Conservation (phyloP, 345 rosid genomes). For the Trapa incisa region DNA sequence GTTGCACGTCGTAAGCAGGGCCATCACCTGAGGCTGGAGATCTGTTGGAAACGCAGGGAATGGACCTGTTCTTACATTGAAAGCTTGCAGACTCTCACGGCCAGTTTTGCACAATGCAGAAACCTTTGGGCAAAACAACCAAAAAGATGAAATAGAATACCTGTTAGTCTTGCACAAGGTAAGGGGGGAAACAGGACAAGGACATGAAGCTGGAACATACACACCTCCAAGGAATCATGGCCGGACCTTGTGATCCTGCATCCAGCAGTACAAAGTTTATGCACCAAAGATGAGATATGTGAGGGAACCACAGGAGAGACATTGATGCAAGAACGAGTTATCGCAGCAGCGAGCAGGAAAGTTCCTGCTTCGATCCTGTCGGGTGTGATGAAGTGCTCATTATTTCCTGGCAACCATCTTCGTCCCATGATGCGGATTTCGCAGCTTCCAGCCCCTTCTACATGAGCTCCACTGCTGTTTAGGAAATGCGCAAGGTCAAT, state of each 20-base stretch:
- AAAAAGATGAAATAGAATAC: neutral
- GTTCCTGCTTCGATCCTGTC: conserved; percentile 27
- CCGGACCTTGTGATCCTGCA: neutral
- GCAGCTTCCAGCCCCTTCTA: neutral
- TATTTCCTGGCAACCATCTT: neutral
- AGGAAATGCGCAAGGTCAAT: neutral
- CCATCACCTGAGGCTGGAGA: conserved; percentile 1
- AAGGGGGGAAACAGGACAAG: neutral
- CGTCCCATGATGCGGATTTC: neutral
- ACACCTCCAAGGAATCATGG: neutral
- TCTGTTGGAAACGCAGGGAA: neutral
- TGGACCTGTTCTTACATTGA: neutral
- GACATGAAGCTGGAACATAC: neutral
- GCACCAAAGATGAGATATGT: conserved; percentile 6
- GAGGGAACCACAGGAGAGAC: conserved; percentile 21
- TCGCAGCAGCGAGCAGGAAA: conserved; percentile 25
- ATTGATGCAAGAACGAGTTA: conserved; percentile 26
- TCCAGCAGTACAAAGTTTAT: neutral
- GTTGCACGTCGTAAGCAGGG: neutral
- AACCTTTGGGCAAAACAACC: neutral
- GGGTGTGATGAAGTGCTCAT: conserved; percentile 14
- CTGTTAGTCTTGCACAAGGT: neutral
- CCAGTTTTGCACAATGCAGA: neutral
- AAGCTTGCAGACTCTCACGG: neutral
- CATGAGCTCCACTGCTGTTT: neutral